Evolutionary conservation across 495 filamentous ascomycete genomes (phyloP).

Genomic region (Letharia columbiana): DNA sequence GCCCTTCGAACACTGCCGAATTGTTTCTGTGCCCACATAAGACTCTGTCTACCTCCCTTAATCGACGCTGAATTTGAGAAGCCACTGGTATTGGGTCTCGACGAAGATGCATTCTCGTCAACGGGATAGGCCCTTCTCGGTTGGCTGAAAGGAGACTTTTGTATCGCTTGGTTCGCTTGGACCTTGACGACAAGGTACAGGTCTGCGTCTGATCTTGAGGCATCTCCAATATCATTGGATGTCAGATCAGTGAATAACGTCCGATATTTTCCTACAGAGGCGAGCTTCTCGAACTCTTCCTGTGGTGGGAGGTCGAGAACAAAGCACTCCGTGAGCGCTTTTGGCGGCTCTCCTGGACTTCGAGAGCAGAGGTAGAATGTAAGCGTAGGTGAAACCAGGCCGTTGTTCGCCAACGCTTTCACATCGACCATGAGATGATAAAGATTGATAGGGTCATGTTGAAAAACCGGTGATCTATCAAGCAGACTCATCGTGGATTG

Average conservation of each 20-base stretch:
- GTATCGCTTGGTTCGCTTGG: constrained; percentile 49
- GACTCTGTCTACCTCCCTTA: constrained; percentile 61
- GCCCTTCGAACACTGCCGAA: constrained; percentile 26
- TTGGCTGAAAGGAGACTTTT: constrained; percentile 27
- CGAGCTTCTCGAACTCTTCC: constrained; percentile 50
- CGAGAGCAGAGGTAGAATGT: constrained; percentile 73
- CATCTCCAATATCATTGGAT: constrained; percentile 74
- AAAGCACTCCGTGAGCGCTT: constrained; percentile 73
- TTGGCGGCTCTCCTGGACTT: constrained; percentile 47
- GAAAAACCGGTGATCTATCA: constrained; percentile 59
- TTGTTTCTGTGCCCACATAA: constrained; percentile 58
- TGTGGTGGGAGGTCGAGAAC: constrained; percentile 67
- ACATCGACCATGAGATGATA: constrained; percentile 84
- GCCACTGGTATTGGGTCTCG: constrained; percentile 26
- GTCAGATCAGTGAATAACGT: constrained; percentile 83
- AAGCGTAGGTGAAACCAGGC: constrained; percentile 62
- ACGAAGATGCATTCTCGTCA: constrained; percentile 33
- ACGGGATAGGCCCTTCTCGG: constrained; percentile 32
- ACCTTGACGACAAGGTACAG: constrained; percentile 82
- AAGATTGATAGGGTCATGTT: constrained; percentile 60
- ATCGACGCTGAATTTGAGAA: constrained; percentile 31
- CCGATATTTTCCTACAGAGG: constrained; percentile 53
- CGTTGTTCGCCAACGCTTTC: constrained; percentile 64
- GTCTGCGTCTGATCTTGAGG: constrained; percentile 52
- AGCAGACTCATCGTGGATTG: constrained; percentile 95